phyloP scores from a whole-genome alignment of 768 basidiomycete species.

The Sistotremastrum niveocremeum region DNA sequence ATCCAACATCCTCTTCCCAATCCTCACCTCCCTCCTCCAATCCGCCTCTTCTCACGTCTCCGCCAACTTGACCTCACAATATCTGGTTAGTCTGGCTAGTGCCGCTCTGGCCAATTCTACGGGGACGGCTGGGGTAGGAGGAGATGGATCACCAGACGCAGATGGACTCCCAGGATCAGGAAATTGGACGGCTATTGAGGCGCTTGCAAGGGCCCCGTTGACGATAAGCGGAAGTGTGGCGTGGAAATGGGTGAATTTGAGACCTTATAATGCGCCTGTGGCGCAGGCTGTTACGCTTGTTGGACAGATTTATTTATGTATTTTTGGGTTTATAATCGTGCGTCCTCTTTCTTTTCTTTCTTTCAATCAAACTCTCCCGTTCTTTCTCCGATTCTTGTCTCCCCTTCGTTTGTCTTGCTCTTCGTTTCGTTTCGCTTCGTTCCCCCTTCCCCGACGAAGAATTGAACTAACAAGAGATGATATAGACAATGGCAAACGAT shows the following conservation, averaged over 20 bases:
- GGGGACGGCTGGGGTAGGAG: conserved; percentile 14
- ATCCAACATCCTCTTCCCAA: conserved; percentile 25
- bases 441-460: not conserved
- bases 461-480: not conserved
- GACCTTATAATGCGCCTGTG: conserved; percentile 16
- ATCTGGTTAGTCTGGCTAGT: conserved; percentile 6
- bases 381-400: too few species aligned
- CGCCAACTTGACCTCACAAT: too few species aligned
- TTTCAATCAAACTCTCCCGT: conserved; percentile 1
- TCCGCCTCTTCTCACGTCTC: conserved; percentile 11
- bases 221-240: too few species aligned
- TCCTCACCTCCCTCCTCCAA: conserved; percentile 15
- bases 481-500: conserved; percentile 19
- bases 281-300: conserved; percentile 31
- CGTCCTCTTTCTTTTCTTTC: not conserved
- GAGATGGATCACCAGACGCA: conserved; percentile 25
- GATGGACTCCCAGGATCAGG: conserved; percentile 20
- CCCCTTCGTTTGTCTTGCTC: conserved; percentile 9
- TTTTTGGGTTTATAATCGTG: conserved; percentile 12
- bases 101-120: conserved; percentile 15
- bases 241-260: not conserved
- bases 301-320: conserved; percentile 21
- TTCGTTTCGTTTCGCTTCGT: conserved; percentile 13
- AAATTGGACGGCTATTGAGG: too few species aligned
- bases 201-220: too few species aligned